Evolutionary conservation across 2,329 filamentous ascomycete genomes (phyloP), one percentile per base, ranked within the genome.

Genomic region (Thielaviopsis ethacetica): DNA sequence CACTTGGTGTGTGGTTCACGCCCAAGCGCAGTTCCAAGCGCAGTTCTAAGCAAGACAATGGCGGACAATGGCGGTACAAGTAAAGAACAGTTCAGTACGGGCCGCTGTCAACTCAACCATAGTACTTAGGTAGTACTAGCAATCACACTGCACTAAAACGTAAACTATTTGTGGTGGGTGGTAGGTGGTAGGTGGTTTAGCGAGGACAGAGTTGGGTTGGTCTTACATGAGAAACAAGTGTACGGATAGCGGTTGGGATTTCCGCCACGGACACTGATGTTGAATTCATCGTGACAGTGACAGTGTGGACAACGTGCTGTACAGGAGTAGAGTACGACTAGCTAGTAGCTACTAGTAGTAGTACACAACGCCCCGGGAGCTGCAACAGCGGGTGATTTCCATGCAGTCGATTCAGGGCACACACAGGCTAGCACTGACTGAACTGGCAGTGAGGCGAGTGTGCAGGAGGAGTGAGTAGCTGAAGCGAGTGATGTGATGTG

Each of bases 181-280:
- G n/a, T n/a, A n/a, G n/a, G n/a, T n/a, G n/a, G n/a, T 4, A 27
- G 26, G 34, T 24, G 19, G 47, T 38, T 49, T 51, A 50, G 30
- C 15, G 34, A 55, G 27, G 54, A 34, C n/a, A 21, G 17, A 41
- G 24, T 17, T 5, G 38, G 15, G 38, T 13, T 53, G 49, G 17
- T 22, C 83, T 65, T 77, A 91, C 88, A 77, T 97, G 93, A 61
- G 84, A 85, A 65, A 97, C 76, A 63, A 91, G 84, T 15, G 91
- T 96, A 64, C 87, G 84, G 59, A 97, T 78, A 53, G 95, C 86
- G 3, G 87, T 90, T 13, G 93, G 91, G 63, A 90, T 89, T 58
- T 96, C 85, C 55, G 90, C 90, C 63, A 88, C 79, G 60, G 84
- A 83, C 62, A 97, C 85, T 15, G 86, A 83, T 47, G 91, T 78